phyloP scores from a whole-genome alignment of 1,139 yeast genomes.

The Geotrichum phurueaensis region DNA sequence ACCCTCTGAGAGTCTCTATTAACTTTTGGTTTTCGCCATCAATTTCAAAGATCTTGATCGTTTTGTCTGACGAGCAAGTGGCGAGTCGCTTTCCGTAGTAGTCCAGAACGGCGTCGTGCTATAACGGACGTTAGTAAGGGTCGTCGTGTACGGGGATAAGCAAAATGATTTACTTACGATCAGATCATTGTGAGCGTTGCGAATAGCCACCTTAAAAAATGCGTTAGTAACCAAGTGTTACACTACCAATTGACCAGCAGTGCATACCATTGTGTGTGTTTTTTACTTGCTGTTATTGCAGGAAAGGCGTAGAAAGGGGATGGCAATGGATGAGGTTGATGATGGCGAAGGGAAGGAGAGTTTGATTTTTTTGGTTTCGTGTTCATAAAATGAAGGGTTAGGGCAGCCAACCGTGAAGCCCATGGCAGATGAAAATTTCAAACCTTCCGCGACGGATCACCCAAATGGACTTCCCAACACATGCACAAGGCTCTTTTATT shows the following conservation, averaged over 20 bases:
- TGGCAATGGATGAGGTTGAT: neutral
- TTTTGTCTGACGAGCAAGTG: conserved; percentile 90
- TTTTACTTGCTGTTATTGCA: neutral
- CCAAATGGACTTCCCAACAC: neutral
- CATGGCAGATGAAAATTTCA: neutral
- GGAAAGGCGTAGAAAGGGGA: conserved; percentile 3
- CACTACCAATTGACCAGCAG: neutral
- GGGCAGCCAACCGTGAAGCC: neutral
- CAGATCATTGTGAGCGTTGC: conserved; percentile 53
- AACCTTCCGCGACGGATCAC: neutral
- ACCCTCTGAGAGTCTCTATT: conserved; percentile 69
- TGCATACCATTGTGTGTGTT: conserved; percentile 2
- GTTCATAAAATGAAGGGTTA: conserved; percentile 1
- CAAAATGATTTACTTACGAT: conserved; percentile 40
- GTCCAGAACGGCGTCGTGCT: conserved; percentile 93
- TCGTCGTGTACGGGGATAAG: neutral
- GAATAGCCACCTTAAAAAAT: conserved; percentile 30
- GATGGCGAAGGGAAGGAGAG: neutral
- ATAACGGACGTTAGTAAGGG: neutral
- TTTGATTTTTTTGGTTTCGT: conserved; percentile 7
- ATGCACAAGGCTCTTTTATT: neutral
- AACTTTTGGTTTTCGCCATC: conserved; percentile 70
- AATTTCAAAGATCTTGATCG: conserved; percentile 85
- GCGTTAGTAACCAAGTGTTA: neutral
- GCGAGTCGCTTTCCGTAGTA: conserved; percentile 94